phyloP scores from a whole-genome alignment of 352 stramenopile genomes.

The Phytophthora cajani region DNA sequence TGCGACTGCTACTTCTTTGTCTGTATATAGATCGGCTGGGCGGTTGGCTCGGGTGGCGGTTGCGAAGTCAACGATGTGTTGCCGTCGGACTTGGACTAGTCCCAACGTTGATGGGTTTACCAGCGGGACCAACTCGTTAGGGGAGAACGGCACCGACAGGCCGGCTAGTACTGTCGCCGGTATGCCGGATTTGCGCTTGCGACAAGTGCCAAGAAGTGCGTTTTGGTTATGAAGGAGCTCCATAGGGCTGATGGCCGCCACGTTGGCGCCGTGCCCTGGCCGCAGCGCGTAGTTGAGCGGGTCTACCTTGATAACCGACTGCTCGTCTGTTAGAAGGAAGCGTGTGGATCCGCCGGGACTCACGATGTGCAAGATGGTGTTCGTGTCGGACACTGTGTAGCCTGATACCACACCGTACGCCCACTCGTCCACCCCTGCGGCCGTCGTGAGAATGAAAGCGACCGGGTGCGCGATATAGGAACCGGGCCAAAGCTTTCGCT shows the following conservation, averaged over 20 bases:
- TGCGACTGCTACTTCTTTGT: background rate
- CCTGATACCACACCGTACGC: slow-evolving; percentile 11
- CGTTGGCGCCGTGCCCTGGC: background rate
- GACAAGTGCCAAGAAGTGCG: background rate
- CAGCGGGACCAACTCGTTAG: slow-evolving; percentile 4
- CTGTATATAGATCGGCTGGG: background rate
- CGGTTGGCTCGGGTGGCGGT: background rate
- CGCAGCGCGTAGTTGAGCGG: slow-evolving; percentile 10
- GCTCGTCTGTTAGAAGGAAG: background rate
- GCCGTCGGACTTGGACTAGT: slow-evolving; percentile 3
- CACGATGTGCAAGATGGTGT: slow-evolving; percentile 2
- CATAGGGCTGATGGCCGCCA: slow-evolving; percentile 4
- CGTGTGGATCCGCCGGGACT: background rate
- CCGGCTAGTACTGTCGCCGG: background rate
- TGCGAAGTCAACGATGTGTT: slow-evolving; percentile 11
- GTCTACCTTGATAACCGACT: slow-evolving; percentile 21
- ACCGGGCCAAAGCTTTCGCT: slow-evolving; percentile 13
- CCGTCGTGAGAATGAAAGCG: slow-evolving; percentile 2
- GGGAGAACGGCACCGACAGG: background rate
- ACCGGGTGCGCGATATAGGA: slow-evolving; percentile 10
- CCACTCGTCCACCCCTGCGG: background rate
- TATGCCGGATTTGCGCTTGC: background rate
- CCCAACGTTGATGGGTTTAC: slow-evolving; percentile 4
- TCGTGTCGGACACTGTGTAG: slow-evolving; percentile 8
- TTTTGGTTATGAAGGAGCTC: slow-evolving; percentile 20